A percentile compares a stretch with the other conserved stretches of the same genome.
Evolutionary conservation across 768 basidiomycete species (phyloP).

Genomic region (Lactarius indigo): DNA sequence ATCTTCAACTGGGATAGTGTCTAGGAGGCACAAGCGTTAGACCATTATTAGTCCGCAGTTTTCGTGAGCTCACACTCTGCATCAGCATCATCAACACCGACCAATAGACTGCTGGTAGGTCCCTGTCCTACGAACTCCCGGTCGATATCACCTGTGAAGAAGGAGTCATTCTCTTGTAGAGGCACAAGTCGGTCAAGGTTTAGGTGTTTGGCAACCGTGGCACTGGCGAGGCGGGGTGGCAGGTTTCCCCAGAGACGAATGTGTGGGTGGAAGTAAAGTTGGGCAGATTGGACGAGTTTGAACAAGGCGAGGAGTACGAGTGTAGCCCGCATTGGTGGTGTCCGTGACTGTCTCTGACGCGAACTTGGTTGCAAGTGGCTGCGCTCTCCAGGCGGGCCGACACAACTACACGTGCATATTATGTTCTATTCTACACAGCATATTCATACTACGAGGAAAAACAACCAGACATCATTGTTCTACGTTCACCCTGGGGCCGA

Average conservation of each 20-base stretch:
- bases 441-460: background rate
- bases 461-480: background rate
- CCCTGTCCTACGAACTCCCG: conserved; percentile 57
- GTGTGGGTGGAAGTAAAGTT: conserved; percentile 21
- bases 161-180: conserved; percentile 37
- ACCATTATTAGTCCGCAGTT: background rate
- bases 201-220: conserved; percentile 63
- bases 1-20: conserved; percentile 48
- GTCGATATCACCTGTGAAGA: conserved; percentile 27
- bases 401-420: background rate
- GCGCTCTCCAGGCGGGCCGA: background rate
- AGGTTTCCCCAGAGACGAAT: background rate
- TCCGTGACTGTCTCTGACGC: background rate
- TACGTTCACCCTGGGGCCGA: background rate
- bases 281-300: conserved; percentile 17
- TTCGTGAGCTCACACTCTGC: conserved; percentile 44
- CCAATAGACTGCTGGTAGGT: conserved; percentile 45
- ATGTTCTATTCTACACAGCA: background rate
- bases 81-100: conserved; percentile 55
- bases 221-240: conserved; percentile 39
- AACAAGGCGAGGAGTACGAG: conserved; percentile 14
- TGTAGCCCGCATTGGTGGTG: conserved; percentile 13
- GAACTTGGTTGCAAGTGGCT: background rate
- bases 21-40: conserved; percentile 35
- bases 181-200: conserved; percentile 66